phyloP scores from a whole-genome alignment of 2,329 filamentous ascomycete genomes.

The Xylariaceae sp. region DNA sequence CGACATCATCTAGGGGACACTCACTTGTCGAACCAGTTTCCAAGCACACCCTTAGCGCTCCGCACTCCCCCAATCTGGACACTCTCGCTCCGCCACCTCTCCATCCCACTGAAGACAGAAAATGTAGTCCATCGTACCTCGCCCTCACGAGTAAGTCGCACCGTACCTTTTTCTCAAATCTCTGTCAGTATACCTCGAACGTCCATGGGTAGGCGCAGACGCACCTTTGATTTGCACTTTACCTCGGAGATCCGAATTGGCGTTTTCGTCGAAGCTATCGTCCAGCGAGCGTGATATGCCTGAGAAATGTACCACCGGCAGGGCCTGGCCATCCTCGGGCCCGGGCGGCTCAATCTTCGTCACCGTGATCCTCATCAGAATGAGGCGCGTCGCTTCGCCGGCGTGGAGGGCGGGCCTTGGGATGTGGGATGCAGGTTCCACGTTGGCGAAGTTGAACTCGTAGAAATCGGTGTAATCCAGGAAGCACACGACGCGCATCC shows the following conservation, averaged over 20 bases:
- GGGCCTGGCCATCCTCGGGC: constrained; percentile 49
- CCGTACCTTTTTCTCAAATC: constrained; percentile 42
- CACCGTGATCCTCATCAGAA: constrained; percentile 63
- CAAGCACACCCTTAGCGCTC: constrained; percentile 64
- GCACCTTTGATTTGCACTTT: constrained; percentile 25
- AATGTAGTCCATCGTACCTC: constrained; percentile 72
- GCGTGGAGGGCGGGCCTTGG: constrained; percentile 52
- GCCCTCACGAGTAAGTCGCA: constrained; percentile 62
- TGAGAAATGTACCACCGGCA: constrained; percentile 65
- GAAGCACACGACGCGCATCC: constrained; percentile 58
- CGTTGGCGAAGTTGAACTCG: constrained; percentile 62
- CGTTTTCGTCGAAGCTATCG: constrained; percentile 63
- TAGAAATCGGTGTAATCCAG: constrained; percentile 70
- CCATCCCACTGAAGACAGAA: constrained; percentile 59
- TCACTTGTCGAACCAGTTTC: constrained; percentile 75
- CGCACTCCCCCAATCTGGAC: constrained; percentile 66
- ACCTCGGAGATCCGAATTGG: constrained; percentile 63
- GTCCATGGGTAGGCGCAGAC: not conserved
- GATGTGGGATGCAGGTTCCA: constrained; percentile 34
- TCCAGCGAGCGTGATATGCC: constrained; percentile 61
- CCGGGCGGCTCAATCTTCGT: constrained; percentile 57
- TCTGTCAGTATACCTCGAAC: not conserved
- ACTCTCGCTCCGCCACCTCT: constrained; percentile 73
- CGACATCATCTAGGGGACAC: constrained; percentile 10
- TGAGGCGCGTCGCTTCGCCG: constrained; percentile 66